Evolutionary conservation across 441 rosid genomes (phyloP).

Genomic region (Croton laevigatus): DNA sequence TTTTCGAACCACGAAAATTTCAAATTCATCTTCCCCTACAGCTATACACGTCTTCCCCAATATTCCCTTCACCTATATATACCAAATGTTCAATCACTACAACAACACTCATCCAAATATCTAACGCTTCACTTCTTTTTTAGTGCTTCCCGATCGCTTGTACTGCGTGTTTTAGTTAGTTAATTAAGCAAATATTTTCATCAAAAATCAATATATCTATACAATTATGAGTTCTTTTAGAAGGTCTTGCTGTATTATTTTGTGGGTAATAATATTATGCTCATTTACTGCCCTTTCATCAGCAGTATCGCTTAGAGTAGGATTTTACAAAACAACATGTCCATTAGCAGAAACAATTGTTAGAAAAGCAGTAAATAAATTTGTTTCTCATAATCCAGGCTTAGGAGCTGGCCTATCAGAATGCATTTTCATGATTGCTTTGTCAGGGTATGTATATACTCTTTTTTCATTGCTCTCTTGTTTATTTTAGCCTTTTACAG

Average conservation of each 20-base stretch:
- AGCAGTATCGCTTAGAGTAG: slow-evolving; percentile 4
- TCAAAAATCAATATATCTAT: no score
- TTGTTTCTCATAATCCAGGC: not conserved
- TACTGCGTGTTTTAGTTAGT: no score
- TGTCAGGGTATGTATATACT: not conserved
- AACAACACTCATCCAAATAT: no score
- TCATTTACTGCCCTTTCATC: not conserved
- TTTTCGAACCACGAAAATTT: not conserved
- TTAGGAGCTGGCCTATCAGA: slow-evolving; percentile 12
- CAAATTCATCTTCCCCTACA: not conserved
- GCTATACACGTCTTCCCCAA: not conserved
- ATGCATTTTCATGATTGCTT: slow-evolving; percentile 16
- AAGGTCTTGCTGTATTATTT: not conserved
- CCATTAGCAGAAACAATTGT: slow-evolving; percentile 3
- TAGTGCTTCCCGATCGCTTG: no score
- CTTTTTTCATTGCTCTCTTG: not conserved
- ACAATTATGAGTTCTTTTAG: not conserved
- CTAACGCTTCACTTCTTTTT: no score
- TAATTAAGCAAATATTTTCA: no score
- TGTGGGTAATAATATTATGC: not conserved
- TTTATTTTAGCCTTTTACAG: not conserved
- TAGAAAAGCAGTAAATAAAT: not conserved
- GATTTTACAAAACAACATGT: not conserved
- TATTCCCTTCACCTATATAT: no score
- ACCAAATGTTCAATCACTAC: no score